Base-by-base conservation (phyloP, 192 early-diverging fungal genomes). In the Ramicandelaber brevisporus region DNA sequence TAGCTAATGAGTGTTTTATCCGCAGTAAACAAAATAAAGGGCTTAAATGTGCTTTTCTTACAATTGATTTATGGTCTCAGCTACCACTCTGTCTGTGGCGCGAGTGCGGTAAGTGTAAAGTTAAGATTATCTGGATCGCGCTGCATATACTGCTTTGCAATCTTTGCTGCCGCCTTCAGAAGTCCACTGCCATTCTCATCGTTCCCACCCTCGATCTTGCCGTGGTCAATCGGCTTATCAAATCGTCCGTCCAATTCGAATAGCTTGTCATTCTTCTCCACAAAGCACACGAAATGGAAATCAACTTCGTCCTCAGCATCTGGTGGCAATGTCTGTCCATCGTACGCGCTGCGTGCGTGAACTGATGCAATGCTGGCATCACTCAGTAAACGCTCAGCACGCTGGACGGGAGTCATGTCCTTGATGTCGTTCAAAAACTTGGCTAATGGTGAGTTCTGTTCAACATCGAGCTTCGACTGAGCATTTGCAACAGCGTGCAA, bases 231-330 rank as follows among this genome's bases (percentile, higher is more conserved):
- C 14, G 90, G 90, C 16, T 61, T 70, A 2, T 53, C 48, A 26
- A 72, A 75, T 19, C 67, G 54, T 18, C 84, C 88, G 43, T 97
- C 92, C 29, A 93, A 49, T 44, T 97, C 86, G 34, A 75, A 87
- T 4, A 97, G 21, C 3, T 61, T 45, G 17, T 77, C 78, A 15
- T 79, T 76, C 3, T 65, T 54, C 17, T 63, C 44, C 10, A 86
- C 62, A 56, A 92, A 77, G n/a, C 73, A 73, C 2, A 83, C 53
- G 48, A 79, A 97, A 43, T 93, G 92, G 36, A 75, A 55, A 27
- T 82, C 47, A 12, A 85, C 66, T 3, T 74, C 61, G 9, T 63
- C 69, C 0, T 85, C 78, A n/a, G 67, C 36, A n/a, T 46, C 32
- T 0, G 74, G 80, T 1, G 73, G 61, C 17, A 34, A 37, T 0